phyloP scores from a whole-genome alignment of 2,329 filamentous ascomycete species.

The Scytalidium sp. region DNA sequence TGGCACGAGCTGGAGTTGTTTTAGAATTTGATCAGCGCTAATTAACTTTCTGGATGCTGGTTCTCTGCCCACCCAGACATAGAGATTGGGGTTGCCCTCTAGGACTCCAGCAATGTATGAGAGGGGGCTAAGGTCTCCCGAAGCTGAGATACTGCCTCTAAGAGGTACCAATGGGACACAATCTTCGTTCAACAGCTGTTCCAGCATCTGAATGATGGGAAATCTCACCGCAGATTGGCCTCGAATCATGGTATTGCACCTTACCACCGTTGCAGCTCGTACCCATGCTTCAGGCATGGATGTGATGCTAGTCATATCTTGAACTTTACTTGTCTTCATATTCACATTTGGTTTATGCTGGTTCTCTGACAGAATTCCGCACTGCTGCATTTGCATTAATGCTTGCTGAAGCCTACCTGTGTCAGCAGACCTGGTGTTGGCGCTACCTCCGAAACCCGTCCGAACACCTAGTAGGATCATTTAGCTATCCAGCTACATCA shows the following conservation, averaged over 20 bases:
- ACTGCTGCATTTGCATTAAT: conserved; percentile 52
- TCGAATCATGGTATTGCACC: conserved; percentile 52
- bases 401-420: conserved; percentile 50
- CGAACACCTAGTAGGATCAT: conserved; percentile 47
- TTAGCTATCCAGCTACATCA: conserved; percentile 6
- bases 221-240: conserved; percentile 54
- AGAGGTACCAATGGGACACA: conserved; percentile 49
- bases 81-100: conserved; percentile 42
- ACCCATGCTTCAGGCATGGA: conserved; percentile 52
- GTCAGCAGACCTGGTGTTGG: conserved; percentile 53
- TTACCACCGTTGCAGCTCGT: conserved; percentile 51
- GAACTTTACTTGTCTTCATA: neutral
- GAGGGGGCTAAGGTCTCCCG: conserved; percentile 55
- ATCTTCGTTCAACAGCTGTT: conserved; percentile 39
- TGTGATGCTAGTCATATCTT: neutral
- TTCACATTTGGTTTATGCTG: neutral
- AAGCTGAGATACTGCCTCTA: conserved; percentile 55
- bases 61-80: conserved; percentile 27
- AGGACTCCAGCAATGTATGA: conserved; percentile 51
- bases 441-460: conserved; percentile 65
- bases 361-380: conserved; percentile 37
- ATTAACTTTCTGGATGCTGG: conserved; percentile 15
- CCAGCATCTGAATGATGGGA: conserved; percentile 41
- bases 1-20: conserved; percentile 25
- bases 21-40: conserved; percentile 29